Base-by-base conservation (phyloP, 768 basidiomycete species). In the Phlegmacium glaucopus region DNA sequence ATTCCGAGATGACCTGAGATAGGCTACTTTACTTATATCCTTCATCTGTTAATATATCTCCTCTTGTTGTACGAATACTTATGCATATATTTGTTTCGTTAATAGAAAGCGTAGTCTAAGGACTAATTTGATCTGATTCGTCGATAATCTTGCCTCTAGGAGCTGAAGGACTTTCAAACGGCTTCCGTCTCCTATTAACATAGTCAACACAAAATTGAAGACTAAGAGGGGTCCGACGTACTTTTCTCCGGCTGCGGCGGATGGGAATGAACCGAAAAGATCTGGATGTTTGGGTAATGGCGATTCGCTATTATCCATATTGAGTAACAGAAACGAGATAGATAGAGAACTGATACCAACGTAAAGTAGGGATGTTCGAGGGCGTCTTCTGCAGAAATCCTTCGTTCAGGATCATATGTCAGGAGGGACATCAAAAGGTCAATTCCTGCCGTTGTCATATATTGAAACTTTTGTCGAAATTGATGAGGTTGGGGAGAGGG, bases 221-320 rank as follows among this genome's bases (percentile, higher is more conserved):
- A 27, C 15, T n/a, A 9, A 38, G 47, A 28, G 27, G n/a, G 42
- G 26, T 6, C 22, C 6, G 15, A 72, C 82, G 45, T 56, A 93
- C 91, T 86, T 92, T 72, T 99, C 96, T 30, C 96, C 96, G 13
- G 94, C 95, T 17, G 96, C 96, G 18, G 88, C 82, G 30, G 91
- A 94, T 26, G 96, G 96, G 66, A 98, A 99, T 2, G 92, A 94
- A 1, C 89, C 81, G 68, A 99, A 98, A 49, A 98, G 71, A 60
- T 95, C 93, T 12, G 93, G 90, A 63, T 98, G 94, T 62, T 99
- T 98, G 0, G 96, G 96, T 30, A 90, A 69, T 0, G 96, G 96
- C 0, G 92, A 87, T 68, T 98, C 96, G 4, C 93, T 96, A 52
- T 29, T 16, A 38, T 43, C 7, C 22, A 44, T 7, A 22, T 45